Evolutionary conservation across 495 filamentous ascomycete genomes (phyloP).

Genomic region (Penicillium goetzii): DNA sequence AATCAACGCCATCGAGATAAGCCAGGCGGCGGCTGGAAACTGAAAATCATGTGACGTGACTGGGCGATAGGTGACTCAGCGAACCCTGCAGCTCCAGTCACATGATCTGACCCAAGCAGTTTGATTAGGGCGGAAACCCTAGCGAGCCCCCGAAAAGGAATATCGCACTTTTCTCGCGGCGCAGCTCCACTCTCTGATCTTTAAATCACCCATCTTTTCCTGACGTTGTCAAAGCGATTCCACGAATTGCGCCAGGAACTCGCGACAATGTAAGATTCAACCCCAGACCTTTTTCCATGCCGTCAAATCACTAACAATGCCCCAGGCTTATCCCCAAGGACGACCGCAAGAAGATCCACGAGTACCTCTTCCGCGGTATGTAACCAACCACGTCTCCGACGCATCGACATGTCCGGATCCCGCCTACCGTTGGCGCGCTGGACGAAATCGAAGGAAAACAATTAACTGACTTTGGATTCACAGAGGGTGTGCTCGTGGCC

Average conservation of each 20-base stretch:
- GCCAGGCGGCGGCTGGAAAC: neutral
- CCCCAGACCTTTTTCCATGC: constrained; percentile 3
- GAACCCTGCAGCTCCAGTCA: constrained; percentile 7
- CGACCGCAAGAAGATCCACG: constrained; percentile 99
- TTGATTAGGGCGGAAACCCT: constrained; percentile 48
- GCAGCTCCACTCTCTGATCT: constrained; percentile 47
- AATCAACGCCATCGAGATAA: constrained; percentile 11
- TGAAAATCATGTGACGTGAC: constrained; percentile 7
- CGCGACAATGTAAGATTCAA: constrained; percentile 57
- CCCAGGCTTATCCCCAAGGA: constrained; percentile 96
- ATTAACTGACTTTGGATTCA: constrained; percentile 27
- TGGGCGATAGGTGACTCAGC: neutral
- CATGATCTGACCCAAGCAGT: constrained; percentile 22
- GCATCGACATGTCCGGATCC: constrained; percentile 2
- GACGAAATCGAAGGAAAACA: constrained; percentile 2
- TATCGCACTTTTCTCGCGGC: constrained; percentile 47
- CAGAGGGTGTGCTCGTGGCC: constrained; percentile 97
- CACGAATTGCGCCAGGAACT: constrained; percentile 62
- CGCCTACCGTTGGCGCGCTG: constrained; percentile 13
- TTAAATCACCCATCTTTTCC: constrained; percentile 46
- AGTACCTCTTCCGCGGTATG: constrained; percentile 98
- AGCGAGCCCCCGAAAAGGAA: constrained; percentile 33
- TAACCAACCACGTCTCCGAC: constrained; percentile 34
- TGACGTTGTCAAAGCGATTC: constrained; percentile 60
- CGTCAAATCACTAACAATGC: constrained; percentile 29